Evolutionary conservation across 495 filamentous ascomycete genomes (phyloP), one percentile per base, ranked within the genome.

Genomic region (Glutinoglossum americanum): DNA sequence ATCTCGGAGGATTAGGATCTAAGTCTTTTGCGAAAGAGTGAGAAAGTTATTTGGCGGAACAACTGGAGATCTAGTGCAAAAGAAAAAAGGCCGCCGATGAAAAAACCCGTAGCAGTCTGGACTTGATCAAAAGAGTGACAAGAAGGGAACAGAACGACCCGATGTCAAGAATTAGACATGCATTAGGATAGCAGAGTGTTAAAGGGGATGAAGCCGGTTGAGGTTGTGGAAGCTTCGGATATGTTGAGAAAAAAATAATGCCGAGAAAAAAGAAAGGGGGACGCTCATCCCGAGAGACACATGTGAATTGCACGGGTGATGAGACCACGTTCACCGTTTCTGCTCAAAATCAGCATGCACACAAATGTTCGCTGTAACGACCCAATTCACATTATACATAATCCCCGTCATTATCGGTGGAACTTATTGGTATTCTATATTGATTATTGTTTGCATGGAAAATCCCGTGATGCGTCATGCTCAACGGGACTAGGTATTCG

Each of bases 271-370:
- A 53, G 26, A 53, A 30, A 53, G 26, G 26, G 41, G 8, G 65
- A 67, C 35, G 51, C 60, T 27, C 65, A 68, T 41, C 37, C 37
- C 37, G 37, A 41, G 37, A 41, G 5, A 7, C 5, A 4, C 37
- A 41, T 41, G 37, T 41, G 37, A 41, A 41, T 41, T 11, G 37
- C 13, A 2, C 5, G 37, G 13, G 37, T 15, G 13, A 41, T 9
- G 13, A 3, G 37, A 11, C 37, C 5, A 41, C 15, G 30, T 4
- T 9, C 3, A 9, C 30, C 3, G 30, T 33, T 9, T 33, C 30
- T 33, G 30, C 30, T 33, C 30, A 9, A 33, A 33, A 33, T 33
- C 4, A 9, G 9, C 3, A 33, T 33, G 30, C 30, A 9, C 30
- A 9, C 30, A 33, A 9, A 33, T 9, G 30, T 9, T 9, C 30